Percentiles rank a stretch among this genome's conserved stretches.
These are phyloP conservation scores for Arctium minus DNA, from an alignment of 129 eudicot species.

Conservation along the genomic window DNA sequence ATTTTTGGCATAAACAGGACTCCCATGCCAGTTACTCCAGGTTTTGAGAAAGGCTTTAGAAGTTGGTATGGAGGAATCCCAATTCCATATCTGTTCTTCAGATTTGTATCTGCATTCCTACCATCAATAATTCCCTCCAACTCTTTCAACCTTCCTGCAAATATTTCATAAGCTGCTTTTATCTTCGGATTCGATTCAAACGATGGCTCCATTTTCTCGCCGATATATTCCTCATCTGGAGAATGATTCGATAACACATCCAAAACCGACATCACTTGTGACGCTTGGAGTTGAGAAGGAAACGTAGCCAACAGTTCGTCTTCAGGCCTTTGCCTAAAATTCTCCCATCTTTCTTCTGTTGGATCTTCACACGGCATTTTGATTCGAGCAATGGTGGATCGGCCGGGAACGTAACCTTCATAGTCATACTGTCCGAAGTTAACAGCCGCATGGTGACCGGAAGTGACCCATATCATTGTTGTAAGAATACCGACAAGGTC, in stretches of 20 bases:
- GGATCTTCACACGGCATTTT: constrained; percentile 22
- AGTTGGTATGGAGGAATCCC: constrained; percentile 18
- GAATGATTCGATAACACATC: constrained; percentile 22
- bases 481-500: constrained; percentile 3
- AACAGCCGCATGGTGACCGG: constrained; percentile 34
- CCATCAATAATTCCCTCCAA: constrained; percentile 10
- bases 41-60: constrained; percentile 14
- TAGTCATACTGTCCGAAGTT: constrained; percentile 35
- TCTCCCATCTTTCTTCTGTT: not conserved
- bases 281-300: constrained; percentile 15
- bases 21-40: constrained; percentile 30
- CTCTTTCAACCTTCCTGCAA: not conserved
- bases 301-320: constrained; percentile 4
- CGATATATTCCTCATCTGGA: constrained; percentile 21
- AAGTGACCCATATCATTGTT: constrained; percentile 17
- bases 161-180: constrained; percentile 5
- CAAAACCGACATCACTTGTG: constrained; percentile 14
- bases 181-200: not conserved
- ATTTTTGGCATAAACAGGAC: no score
- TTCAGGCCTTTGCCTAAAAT: not conserved
- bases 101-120: not conserved
- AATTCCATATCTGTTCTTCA: constrained; percentile 18
- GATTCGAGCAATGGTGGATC: constrained; percentile 7
- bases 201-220: constrained; percentile 19
- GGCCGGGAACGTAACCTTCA: constrained; percentile 21